Base-by-base conservation (phyloP, 768 basidiomycete genomes). In the Rhizopogon roseolus region DNA sequence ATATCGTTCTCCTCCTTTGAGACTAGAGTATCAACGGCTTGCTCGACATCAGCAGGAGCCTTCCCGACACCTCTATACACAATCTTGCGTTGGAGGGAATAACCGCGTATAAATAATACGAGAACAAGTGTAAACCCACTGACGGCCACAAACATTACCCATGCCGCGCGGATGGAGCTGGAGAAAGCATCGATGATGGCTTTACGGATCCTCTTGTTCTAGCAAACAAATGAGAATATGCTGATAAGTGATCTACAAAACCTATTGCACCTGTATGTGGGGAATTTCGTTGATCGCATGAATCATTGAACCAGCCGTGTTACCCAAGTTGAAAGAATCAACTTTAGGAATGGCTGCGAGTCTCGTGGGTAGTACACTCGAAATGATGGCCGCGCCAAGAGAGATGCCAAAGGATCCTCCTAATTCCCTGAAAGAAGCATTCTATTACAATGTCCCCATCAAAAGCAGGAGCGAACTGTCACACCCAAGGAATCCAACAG, bases 321-420 rank as follows among this genome's bases (percentile, higher is more conserved):
- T 77, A 52, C 77, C 71, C 9, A 61, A 37, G 29, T 58, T 56
- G 6, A 73, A 60, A 19, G 44, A 53, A 11, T 50, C 37, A 14
- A 73, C 57, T 28, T 68, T 66, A 1, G 72, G 66, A 22, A 80
- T 73, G 0, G 44, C 41, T 0, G 53, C 49, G 0, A 80, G 66
- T 42, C 71, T 68, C 34, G 51, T 59, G 17, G 62, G 63, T 41
- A 77, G 64, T 13, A 86, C 79, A 52, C 79, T 83, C 1, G 82
- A 68, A 54, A 84, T 86, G 55, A 91, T 84, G 3, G 84, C 81
- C 60, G 90, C 84, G 17, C 88, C 87, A 41, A 89, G 62, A 0
- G 90, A 76, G 53, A 92, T 81, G 9, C 88, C 88, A 22, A 91
- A 74, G 1, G 89, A 86, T n/a, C 84, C 89, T 9, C 90, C 90